phyloP scores from a whole-genome alignment of 768 basidiomycete species.

The Hericium rajendrae region DNA sequence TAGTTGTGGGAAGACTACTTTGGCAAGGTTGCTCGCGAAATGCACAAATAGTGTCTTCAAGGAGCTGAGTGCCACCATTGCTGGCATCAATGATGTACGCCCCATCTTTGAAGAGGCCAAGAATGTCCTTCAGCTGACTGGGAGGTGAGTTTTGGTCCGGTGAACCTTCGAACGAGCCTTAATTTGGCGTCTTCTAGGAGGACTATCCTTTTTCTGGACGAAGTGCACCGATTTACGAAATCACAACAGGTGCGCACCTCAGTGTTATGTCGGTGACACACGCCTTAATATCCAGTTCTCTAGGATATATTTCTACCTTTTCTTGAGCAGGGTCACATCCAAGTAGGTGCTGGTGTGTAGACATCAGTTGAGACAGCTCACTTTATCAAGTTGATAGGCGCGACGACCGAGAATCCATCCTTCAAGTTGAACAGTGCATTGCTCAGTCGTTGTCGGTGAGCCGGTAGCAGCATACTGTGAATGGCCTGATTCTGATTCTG shows the following conservation, averaged over 20 bases:
- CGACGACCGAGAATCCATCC: constrained; percentile 85
- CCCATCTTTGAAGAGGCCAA: constrained; percentile 72
- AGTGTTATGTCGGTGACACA: not conserved
- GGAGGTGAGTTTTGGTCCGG: constrained; percentile 34
- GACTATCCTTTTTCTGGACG: constrained; percentile 75
- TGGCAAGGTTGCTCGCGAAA: constrained; percentile 61
- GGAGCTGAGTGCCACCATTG: constrained; percentile 68
- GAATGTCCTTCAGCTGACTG: constrained; percentile 49
- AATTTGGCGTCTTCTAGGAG: constrained; percentile 30
- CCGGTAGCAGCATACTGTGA: not conserved
- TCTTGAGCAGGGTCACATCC: constrained; percentile 69
- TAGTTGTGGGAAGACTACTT: constrained; percentile 67
- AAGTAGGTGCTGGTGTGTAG: constrained; percentile 26
- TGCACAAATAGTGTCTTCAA: constrained; percentile 54
- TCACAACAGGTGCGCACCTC: constrained; percentile 44
- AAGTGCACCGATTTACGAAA: constrained; percentile 74
- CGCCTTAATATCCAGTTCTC: constrained; percentile 11
- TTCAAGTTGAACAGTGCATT: constrained; percentile 72
- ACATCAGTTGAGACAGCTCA: not conserved
- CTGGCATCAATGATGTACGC: constrained; percentile 61
- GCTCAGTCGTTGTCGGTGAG: constrained; percentile 67
- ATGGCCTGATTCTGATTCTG: not conserved
- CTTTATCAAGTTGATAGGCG: constrained; percentile 51
- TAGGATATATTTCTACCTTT: constrained; percentile 77
- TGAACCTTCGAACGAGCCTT: constrained; percentile 1